Evolutionary conservation across 179 eudicot genomes (phyloP), one percentile per base, ranked within the genome.

Genomic region (Sideroxylon spinosum): DNA sequence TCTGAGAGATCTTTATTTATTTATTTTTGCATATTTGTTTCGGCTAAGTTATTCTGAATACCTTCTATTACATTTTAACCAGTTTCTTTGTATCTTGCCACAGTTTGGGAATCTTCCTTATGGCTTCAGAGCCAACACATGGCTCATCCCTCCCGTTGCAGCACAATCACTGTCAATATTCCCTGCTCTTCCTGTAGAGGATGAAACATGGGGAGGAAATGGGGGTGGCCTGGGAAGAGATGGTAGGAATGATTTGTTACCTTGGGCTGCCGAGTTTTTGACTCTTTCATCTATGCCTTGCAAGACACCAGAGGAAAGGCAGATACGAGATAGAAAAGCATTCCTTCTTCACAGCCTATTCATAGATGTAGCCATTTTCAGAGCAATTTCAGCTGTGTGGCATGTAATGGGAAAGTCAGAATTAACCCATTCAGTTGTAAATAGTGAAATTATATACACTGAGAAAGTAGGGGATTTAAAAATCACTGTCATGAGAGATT

Each of bases 71-170:
- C 13, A 5, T 32, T 73, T 57, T 68, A 32, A 62, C n/a, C 32
- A 80, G 56, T 60, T 79, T 12, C 63, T 76, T 80, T 14, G 52
- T 71, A 60, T 65, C 76, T 56, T 37, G 50, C 57, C 87, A 88
- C 90, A 96, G 99, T 96, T 96, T 87, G 99, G 98, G 8, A 96
- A 96, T 88, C 92, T 96, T 46, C 99, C 99, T 6, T 96, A 83
- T 84, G 99, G 99, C 55, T 96, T 94, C 88, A 86, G 97, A 89
- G 97, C 99, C 85, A 96, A 96, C 86, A 94, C 99, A 55, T 96
- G 99, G 99, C 97, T 96, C 68, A 89, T 92, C 77, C 98, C 99
- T 78, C 98, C 99, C 9, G 79, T 90, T 66, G 89, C 97, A 53
- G 91, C 98, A 66, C 93, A 86, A 50, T 85, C 86, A 70, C 92